These are phyloP conservation scores for Didymella pinodella DNA, from an alignment of 2,329 filamentous ascomycete genomes.

Conservation along the genomic window DNA sequence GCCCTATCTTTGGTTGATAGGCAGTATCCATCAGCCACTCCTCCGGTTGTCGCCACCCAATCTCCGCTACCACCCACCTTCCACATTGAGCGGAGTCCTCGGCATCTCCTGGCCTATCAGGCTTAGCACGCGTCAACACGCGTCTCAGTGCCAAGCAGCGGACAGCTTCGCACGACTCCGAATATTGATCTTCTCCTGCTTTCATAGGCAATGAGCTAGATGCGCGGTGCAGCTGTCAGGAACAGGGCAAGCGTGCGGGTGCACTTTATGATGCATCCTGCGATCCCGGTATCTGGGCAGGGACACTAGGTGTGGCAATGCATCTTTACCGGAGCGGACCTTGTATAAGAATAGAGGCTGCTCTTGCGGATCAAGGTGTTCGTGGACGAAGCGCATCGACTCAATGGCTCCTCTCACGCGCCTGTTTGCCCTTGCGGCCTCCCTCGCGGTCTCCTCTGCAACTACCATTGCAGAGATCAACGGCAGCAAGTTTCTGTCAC, in stretches of 20 bases:
- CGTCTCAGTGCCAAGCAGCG: conserved; percentile 17
- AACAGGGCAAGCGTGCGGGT: conserved; percentile 21
- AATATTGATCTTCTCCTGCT: conserved; percentile 14
- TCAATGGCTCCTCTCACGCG: conserved; percentile 28
- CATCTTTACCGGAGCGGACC: not conserved
- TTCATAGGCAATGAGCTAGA: conserved; percentile 20
- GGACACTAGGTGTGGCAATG: conserved; percentile 1
- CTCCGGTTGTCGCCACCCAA: conserved; percentile 19
- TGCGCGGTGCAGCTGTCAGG: conserved; percentile 19
- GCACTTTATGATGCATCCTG: conserved; percentile 9
- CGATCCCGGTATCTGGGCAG: conserved; percentile 15
- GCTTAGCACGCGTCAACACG: conserved; percentile 14
- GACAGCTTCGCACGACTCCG: conserved; percentile 19
- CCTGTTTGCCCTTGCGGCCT: conserved; percentile 30
- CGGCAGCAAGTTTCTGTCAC: conserved; percentile 69
- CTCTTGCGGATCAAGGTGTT: conserved; percentile 7
- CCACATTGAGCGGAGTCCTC: conserved; percentile 14
- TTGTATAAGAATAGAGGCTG: conserved; percentile 16
- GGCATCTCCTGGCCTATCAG: conserved; percentile 22
- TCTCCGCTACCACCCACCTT: conserved; percentile 19
- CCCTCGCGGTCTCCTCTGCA: conserved; percentile 27
- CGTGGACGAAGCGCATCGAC: conserved; percentile 17
- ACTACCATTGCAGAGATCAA: conserved; percentile 68
- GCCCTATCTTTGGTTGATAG: conserved; percentile 19
- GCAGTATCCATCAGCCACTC: conserved; percentile 13